phyloP scores from a whole-genome alignment of 306 rosid species.

The Lathyrus oleraceus region DNA sequence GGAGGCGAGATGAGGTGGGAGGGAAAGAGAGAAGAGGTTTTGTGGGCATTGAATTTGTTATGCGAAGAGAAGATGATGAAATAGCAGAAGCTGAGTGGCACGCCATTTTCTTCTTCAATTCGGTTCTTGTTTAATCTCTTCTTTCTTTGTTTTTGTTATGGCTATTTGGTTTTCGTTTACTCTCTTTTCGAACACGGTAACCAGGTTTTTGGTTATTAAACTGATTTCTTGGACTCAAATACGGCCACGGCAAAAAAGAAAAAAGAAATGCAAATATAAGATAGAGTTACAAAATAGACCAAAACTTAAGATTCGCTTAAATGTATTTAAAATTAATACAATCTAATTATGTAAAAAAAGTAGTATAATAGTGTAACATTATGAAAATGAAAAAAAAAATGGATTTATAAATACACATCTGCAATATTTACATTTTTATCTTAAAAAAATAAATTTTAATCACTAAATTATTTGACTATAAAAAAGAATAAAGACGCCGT shows the following conservation, averaged over 20 bases:
- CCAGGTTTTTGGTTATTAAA: neutral
- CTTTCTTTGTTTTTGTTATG: no score
- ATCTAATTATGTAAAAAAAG: no score
- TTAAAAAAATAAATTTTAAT: no score
- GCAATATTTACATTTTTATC: no score
- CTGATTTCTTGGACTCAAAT: neutral
- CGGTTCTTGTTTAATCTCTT: neutral
- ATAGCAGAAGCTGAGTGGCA: constrained; percentile 46
- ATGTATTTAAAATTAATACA: no score
- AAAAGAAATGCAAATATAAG: neutral
- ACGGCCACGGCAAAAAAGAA: neutral
- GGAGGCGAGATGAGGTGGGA: constrained; percentile 34
- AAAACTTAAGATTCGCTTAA: neutral
- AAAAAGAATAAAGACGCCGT: no score
- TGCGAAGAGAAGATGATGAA: constrained; percentile 56
- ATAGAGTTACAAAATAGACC: neutral
- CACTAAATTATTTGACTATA: no score
- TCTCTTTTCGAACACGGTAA: neutral
- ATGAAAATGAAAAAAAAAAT: no score
- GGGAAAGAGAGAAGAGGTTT: constrained; percentile 50
- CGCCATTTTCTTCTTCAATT: constrained; percentile 40
- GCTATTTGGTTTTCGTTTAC: neutral
- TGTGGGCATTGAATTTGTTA: constrained; percentile 51
- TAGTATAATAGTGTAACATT: no score
- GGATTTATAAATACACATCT: no score